Base-by-base conservation (phyloP, 192 early-diverging fungal species). In the Entomortierella chlamydospora region DNA sequence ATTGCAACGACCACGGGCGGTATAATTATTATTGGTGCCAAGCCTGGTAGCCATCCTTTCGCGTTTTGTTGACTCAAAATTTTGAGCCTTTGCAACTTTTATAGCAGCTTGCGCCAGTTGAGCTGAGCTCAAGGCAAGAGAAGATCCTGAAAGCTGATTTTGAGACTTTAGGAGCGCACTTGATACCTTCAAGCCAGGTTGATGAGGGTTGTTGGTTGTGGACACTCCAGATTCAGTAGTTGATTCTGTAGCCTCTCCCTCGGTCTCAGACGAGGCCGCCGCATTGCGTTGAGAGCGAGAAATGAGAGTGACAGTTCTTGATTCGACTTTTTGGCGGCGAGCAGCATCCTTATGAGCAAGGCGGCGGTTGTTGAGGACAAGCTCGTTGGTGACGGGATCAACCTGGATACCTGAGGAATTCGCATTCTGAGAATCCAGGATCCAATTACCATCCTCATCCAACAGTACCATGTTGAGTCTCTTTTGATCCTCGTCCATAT, bases 391-490 rank as follows among this genome's bases (percentile, higher is more conserved):
- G 37, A 47, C 4, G 26, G 76, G 76, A 41, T 79, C 76, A 50
- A 79, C 34, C 5, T 30, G 45, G 63, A 79, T 79, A 5, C 73
- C 73, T 15, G 54, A 56, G 17, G 34, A 43, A 15, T 26, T 59
- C 15, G 28, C 2, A 23, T 11, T 55, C 45, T 59, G 30, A 9
- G 56, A 49, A 31, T 70, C 67, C 57, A 79, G 20, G 41, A 79
- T 79, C 76, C 76, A 79, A 52, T 79, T 79, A n/a, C 76, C 76
- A 2, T 79, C 57, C 22, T 55, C 58, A 28, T 79, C 76, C 57
- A 79, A 11, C 1, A 79, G 52, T n/a, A 79, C 68, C 50, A 43
- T 45, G n/a, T 79, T 62, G 31, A 79, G 51, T 31, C 29, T 25
- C 52, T 57, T 23, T 39, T 79, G 68, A 37, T 79, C 76, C 31